Evolutionary conservation across 352 stramenopile species (phyloP), one percentile per base, ranked within the genome.

Genomic region (Pythium chondricola): DNA sequence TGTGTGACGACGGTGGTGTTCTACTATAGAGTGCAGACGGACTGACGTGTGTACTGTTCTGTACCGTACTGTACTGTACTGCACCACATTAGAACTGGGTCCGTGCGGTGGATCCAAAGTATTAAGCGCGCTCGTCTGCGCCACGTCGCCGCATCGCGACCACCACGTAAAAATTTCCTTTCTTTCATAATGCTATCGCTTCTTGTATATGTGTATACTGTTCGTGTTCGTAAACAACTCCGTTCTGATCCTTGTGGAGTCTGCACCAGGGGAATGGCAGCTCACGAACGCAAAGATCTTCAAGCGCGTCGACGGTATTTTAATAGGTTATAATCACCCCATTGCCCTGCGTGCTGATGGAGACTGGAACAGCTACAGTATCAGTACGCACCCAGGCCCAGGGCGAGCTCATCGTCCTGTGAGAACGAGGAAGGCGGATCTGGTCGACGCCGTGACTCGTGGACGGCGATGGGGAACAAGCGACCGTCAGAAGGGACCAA

Each of bases 91-190:
- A 89, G 78, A 90, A 88, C 57, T 90, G 78, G 78, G 72, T 74
- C 33, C 73, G 75, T 60, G 66, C 77, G 46, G 71, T 83, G 21
- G 75, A 90, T 65, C 78, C 78, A 27, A 86, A 85, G 53, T 88
- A 90, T 52, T 89, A 71, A 58, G 24, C 6, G 85, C 26, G 17
- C 13, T 38, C 18, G 2, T 4, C 22, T 21, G 13, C 1, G 40
- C 10, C 25, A 17, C 6, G 24, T 4, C 24, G 5, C 16, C 22
- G 26, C 26, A 5, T 35, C 26, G 42, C 38, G 42, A 5, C 11
- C 2, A 13, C 21, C n/a, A 2, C 36, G 24, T 8, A 29, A 29
- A 9, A 48, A 48, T 39, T n/a, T 39, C 33, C 33, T 35, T 35
- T 14, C 30, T 35, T 14, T 35, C 11, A 39, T 13, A 14, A 39